These are phyloP conservation scores for Mucuna pruriens DNA, from an alignment of 306 rosid species.

Conservation along the genomic window DNA sequence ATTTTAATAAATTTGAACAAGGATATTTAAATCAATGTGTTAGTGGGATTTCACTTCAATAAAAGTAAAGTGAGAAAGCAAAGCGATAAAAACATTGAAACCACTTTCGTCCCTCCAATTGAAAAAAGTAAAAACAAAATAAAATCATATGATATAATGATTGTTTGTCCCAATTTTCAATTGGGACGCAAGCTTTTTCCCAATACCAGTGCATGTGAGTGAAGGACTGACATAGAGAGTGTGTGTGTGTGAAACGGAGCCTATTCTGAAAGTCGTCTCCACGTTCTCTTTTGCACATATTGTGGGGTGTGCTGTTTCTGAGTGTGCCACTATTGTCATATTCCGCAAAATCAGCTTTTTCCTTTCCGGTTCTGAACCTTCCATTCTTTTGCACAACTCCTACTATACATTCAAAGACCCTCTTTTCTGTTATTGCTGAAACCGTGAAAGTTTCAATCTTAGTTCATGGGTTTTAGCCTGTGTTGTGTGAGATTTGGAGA, in stretches of 20 bases:
- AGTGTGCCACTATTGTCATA: slow-evolving; percentile 43
- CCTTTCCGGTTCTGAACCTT: background rate
- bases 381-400: slow-evolving; percentile 13
- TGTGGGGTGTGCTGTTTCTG: slow-evolving; percentile 35
- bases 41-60: background rate
- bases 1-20: background rate
- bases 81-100: background rate
- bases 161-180: slow-evolving; percentile 18
- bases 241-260: background rate
- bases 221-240: background rate
- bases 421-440: slow-evolving; percentile 35
- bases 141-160: slow-evolving; percentile 1
- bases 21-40: background rate
- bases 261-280: slow-evolving; percentile 65
- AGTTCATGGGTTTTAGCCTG: too few relatives aligned
- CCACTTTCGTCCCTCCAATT: background rate
- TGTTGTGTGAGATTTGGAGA: slow-evolving; percentile 48
- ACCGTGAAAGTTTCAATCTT: slow-evolving; percentile 40
- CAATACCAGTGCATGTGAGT: slow-evolving; percentile 21
- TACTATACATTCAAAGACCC: background rate
- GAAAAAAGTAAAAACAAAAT: background rate
- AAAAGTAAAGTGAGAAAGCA: background rate
- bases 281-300: slow-evolving; percentile 58
- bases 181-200: background rate
- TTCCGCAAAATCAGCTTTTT: slow-evolving; percentile 37